phyloP scores from a whole-genome alignment of 2,329 filamentous ascomycete genomes.

The Beauveria bassiana region DNA sequence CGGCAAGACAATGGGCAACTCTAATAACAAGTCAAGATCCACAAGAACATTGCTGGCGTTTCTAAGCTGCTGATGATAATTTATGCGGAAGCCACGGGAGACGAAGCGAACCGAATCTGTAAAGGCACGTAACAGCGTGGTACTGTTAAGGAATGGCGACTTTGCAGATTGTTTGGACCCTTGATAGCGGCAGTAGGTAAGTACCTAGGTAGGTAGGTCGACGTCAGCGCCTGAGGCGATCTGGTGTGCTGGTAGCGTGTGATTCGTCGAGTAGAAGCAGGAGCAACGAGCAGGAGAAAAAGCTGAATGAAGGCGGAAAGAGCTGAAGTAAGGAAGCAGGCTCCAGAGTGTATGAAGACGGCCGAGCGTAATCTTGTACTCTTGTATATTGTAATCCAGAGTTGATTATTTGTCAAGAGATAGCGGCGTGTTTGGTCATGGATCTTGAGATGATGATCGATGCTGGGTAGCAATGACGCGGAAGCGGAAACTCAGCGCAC shows the following conservation, averaged over 20 bases:
- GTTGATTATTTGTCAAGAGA: neutral
- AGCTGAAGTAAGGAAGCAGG: neutral
- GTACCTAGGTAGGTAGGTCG: too few species aligned
- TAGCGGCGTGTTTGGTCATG: neutral
- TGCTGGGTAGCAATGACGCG: neutral
- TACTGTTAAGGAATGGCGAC: too few species aligned
- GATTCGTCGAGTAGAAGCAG: too few species aligned
- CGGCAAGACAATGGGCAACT: neutral
- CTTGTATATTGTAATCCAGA: too few species aligned
- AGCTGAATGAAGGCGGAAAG: too few species aligned
- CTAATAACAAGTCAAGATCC: neutral
- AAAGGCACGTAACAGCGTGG: too few species aligned
- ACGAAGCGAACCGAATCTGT: neutral
- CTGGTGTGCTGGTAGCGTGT: too few species aligned
- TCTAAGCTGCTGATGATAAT: neutral
- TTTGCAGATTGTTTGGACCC: too few species aligned
- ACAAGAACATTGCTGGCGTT: neutral
- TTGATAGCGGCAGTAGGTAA: too few species aligned
- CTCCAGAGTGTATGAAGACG: neutral
- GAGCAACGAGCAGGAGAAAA: too few species aligned
- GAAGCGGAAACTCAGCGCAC: neutral
- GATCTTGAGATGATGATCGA: neutral
- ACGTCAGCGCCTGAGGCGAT: too few species aligned
- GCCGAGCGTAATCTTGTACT: too few species aligned
- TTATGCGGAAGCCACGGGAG: neutral